Evolutionary conservation across 768 basidiomycete genomes (phyloP), one percentile per base, ranked within the genome.

Genomic region (Dentipellis sp.): DNA sequence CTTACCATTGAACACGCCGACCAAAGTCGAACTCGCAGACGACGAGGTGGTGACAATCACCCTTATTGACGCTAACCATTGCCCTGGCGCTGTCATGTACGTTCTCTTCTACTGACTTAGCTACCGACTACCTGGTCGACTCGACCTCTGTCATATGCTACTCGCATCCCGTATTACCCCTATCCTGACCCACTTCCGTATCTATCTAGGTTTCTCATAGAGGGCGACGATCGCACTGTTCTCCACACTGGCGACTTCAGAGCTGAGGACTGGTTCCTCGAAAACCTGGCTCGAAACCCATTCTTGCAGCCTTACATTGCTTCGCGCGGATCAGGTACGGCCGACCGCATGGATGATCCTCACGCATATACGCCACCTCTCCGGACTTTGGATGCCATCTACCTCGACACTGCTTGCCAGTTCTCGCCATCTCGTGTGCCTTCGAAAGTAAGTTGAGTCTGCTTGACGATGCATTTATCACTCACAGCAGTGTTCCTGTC

Each of bases 181-280:
- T 49, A 19, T n/a, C 19, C 16, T 19, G 16, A 19, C 9, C n/a
- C 21, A 1, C 29, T 10, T 37, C 40, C n/a, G 16, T 19, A 10
- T 9, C 7, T 22, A 2, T 12, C 34, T 60, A 95, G 93, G 88
- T 95, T 88, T 64, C 77, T 94, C 16, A 80, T 95, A 46, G 86
- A 91, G 67, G 86, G 88, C 16, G 56, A 74, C 3, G 68, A 76
- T 55, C 82, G 85, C 8, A 76, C 90, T 0, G 74, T 97, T 29
- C 79, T 99, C 10, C 93, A 97, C 65, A 97, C 95, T 0, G 95
- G 95, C 36, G 95, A 99, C 68, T 77, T 98, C 55, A 81, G 95
- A 37, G 90, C 90, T 1, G 95, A 99, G 66, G 79, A 83, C 1
- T 84, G 81, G 76, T 88, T 90, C 62, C 67, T 97, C 21, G 77